A percentile compares a stretch with the other conserved stretches of the same genome.
phyloP scores from a whole-genome alignment of 1,139 yeast species.

The Nakaseomyces kungkrabaensis region DNA sequence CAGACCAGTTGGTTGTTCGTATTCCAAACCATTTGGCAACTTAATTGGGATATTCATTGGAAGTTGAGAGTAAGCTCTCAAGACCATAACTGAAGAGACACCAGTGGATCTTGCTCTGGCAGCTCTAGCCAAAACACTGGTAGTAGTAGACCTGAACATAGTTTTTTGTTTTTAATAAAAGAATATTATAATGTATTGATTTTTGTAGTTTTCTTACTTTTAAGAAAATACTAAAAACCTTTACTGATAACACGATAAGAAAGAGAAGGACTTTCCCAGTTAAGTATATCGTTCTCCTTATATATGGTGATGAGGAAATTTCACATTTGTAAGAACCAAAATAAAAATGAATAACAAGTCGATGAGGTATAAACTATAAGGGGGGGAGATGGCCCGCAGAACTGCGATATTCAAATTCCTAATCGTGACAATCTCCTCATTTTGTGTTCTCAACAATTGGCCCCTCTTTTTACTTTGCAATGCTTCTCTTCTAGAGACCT shows the following conservation, averaged over 20 bases:
- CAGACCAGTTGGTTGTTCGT: constrained; percentile 43
- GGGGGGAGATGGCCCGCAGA: background rate
- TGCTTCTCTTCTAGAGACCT: too few species aligned
- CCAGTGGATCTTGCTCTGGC: constrained; percentile 10
- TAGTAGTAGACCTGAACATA: constrained; percentile 2
- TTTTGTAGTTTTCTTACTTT: too few species aligned
- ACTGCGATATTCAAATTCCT: too few species aligned
- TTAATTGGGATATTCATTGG: constrained; percentile 33
- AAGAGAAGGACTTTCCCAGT: background rate
- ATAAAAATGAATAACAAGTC: background rate
- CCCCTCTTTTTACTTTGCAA: too few species aligned
- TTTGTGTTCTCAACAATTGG: too few species aligned
- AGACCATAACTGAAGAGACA: constrained; percentile 11
- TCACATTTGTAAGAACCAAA: background rate
- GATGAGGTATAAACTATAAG: background rate
- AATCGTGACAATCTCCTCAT: too few species aligned
- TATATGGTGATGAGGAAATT: too few species aligned
- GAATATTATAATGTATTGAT: too few species aligned
- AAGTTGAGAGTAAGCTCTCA: constrained; percentile 22
- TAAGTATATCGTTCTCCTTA: background rate
- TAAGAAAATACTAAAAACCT: background rate
- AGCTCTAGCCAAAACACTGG: constrained; percentile 10
- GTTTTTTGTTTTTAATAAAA: background rate
- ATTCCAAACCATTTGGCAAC: constrained; percentile 42
- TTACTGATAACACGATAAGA: too few species aligned